Evolutionary conservation across 108 stramenopile species (phyloP), one percentile per base, ranked within the genome.

Genomic region (Pelagomonas calceolata): DNA sequence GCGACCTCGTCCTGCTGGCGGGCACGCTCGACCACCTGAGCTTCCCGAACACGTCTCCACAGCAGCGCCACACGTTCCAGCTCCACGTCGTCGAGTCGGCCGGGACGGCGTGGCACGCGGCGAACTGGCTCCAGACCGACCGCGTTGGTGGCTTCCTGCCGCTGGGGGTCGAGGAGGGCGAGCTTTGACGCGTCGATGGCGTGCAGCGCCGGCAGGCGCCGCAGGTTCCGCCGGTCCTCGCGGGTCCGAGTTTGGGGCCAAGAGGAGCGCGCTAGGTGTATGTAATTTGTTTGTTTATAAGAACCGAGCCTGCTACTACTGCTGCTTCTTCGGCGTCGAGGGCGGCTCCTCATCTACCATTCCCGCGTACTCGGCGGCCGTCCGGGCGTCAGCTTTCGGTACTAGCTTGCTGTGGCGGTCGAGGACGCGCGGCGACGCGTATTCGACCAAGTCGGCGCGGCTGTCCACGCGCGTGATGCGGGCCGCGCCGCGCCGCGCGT

Each of bases 11-110:
- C 4, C 86, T 85, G 5, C 91, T 95, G 77, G 79, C 78, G 33
- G 94, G 94, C 35, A 79, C 82, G 64, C 75, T 95, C 71, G 94
- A 95, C 80, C 94, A 95, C 79, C 80, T 93, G 51, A 88, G 87
- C 75, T 82, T 95, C 26, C 88, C 91, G 0, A 95, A 95, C 72
- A 73, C 75, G 68, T 86, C 87, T 5, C 51, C 73, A 1, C 82
- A 78, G 37, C 79, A 67, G 39, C 80, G 94, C 34, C 94, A 95
- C 76, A 92, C 94, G 14, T 95, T 95, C 77, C 94, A 95, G 71
- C 77, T 95, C 43, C 94, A 95, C 74, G 77, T 91, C 65, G 83
- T 95, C 36, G 94, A 95, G 71, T 92, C 92, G 0, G 83, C 75
- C 4, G 91, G 90, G 34, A 70, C 91, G 21, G 26, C 51, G 21